A percentile compares a stretch with the other conserved stretches of the same genome.
phyloP scores from a whole-genome alignment of 495 filamentous ascomycete species.

The Penicillium ucsense region DNA sequence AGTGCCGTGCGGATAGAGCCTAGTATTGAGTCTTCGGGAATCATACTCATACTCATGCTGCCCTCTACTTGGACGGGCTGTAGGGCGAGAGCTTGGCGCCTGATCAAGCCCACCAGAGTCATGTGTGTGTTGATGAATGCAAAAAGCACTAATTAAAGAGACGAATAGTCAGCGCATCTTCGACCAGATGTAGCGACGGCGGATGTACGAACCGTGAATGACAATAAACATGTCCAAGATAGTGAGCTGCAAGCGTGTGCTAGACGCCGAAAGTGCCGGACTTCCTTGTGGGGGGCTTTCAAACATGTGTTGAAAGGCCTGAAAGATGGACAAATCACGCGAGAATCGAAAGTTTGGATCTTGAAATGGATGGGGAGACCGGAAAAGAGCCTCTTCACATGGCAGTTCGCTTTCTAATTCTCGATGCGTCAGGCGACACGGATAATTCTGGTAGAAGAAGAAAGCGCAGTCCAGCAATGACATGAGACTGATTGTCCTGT shows the following conservation, averaged over 20 bases:
- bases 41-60: constrained; percentile 2
- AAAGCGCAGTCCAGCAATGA: constrained; percentile 36
- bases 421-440: constrained; percentile 26
- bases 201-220: constrained; percentile 24
- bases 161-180: constrained; percentile 5
- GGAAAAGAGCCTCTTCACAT: constrained; percentile 27
- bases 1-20: constrained; percentile 25
- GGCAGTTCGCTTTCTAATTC: constrained; percentile 36
- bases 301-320: constrained; percentile 30
- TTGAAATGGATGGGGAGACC: constrained; percentile 29
- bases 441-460: constrained; percentile 37
- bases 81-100: constrained; percentile 6
- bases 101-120: constrained; percentile 27
- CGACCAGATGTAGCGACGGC: not conserved
- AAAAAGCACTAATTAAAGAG: constrained; percentile 21
- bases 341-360: constrained; percentile 27
- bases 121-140: constrained; percentile 39
- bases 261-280: not conserved
- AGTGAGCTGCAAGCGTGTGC: constrained; percentile 13
- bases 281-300: constrained; percentile 8
- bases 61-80: constrained; percentile 1
- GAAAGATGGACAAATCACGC: constrained; percentile 21
- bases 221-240: constrained; percentile 36
- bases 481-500: constrained; percentile 29
- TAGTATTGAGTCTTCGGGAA: constrained; percentile 29